These are phyloP conservation scores for Phalaenopsis equestris DNA, from an alignment of 106 monocot species.

Conservation along the genomic window DNA sequence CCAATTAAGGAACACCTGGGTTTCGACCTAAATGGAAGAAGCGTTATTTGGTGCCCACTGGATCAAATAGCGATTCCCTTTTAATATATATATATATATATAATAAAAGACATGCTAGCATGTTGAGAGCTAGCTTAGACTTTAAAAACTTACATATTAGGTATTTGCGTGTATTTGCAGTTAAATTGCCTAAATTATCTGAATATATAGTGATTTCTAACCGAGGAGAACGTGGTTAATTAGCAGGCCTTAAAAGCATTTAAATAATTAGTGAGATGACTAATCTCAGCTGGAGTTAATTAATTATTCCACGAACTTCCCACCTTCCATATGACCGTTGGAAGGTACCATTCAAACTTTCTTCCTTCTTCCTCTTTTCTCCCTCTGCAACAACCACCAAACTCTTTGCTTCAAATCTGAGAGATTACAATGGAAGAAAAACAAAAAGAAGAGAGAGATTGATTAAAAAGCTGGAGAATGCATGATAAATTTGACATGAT, in stretches of 20 bases:
- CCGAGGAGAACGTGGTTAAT: not conserved
- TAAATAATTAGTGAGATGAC: no score
- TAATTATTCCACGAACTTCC: not conserved
- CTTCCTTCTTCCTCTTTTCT: constrained; percentile 14
- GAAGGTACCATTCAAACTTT: constrained; percentile 25
- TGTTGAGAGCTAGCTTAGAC: no score
- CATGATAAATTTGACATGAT: not conserved
- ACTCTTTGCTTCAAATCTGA: constrained; percentile 57
- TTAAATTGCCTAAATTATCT: not conserved
- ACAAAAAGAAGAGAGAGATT: not conserved
- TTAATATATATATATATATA: no score
- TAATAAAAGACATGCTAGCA: no score
- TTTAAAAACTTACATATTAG: no score
- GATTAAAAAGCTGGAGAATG: not conserved
- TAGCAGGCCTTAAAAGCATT: no score
- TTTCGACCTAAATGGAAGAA: no score
- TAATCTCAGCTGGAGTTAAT: not conserved
- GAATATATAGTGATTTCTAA: not conserved
- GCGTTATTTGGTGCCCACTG: no score
- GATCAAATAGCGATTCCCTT: no score
- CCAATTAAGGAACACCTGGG: no score
- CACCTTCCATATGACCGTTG: constrained; percentile 29
- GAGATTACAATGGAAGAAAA: constrained; percentile 37
- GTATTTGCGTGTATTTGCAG: no score
- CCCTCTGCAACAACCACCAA: constrained; percentile 32